Evolutionary conservation across 257 asterid species (phyloP).

Genomic region (Datura wrightii): DNA sequence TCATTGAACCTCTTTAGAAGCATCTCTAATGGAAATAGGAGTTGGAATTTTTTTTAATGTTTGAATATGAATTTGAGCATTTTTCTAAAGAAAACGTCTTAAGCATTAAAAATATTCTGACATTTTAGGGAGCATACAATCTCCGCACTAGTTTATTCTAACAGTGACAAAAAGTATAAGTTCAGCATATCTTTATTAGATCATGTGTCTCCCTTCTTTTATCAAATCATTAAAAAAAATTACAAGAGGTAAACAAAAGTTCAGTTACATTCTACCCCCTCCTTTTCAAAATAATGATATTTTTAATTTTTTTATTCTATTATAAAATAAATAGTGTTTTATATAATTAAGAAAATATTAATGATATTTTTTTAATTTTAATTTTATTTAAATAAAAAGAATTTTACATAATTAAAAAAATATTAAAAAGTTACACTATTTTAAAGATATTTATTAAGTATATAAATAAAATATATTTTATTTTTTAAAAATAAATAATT

Average conservation of each 20-base stretch:
- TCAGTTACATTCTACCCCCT: neutral
- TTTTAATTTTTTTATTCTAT: too few species aligned
- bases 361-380: too few species aligned
- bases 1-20: conserved; percentile 25
- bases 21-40: neutral
- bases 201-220: neutral
- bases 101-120: neutral
- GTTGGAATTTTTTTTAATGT: conserved; percentile 6
- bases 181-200: neutral
- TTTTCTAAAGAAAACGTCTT: neutral
- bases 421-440: too few species aligned
- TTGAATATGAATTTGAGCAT: neutral
- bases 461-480: too few species aligned
- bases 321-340: too few species aligned
- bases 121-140: neutral
- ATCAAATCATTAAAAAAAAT: neutral
- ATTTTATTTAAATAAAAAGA: too few species aligned
- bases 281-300: neutral
- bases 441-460: too few species aligned
- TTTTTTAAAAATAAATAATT: too few species aligned
- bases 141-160: neutral
- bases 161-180: neutral
- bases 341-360: too few species aligned
- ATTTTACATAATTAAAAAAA: too few species aligned
- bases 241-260: neutral